These are phyloP conservation scores for Corymbia maculata DNA, from an alignment of 345 rosid species.

Conservation along the genomic window DNA sequence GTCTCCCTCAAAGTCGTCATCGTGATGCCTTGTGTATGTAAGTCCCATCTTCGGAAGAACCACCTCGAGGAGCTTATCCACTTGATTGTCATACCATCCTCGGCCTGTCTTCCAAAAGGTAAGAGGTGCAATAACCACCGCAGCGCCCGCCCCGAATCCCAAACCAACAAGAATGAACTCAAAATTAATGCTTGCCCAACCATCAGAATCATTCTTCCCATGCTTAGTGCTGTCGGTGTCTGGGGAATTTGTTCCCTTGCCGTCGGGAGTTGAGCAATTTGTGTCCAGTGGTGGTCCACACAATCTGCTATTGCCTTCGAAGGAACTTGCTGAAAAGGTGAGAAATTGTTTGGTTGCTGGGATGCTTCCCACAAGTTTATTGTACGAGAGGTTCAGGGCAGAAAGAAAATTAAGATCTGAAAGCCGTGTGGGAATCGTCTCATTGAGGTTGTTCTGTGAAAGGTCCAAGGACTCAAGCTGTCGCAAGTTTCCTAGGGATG, in stretches of 20 bases:
- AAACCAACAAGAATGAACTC: conserved; percentile 28
- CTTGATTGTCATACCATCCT: conserved; percentile 9
- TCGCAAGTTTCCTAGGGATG: not conserved
- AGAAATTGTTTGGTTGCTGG: conserved; percentile 8
- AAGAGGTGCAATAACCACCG: conserved; percentile 20
- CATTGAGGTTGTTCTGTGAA: conserved; percentile 5
- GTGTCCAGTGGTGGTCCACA: conserved; percentile 8
- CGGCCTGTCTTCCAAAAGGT: conserved; percentile 18
- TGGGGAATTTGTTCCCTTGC: fast-evolving
- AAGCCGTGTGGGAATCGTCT: conserved; percentile 12
- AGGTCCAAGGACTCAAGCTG: conserved; percentile 17
- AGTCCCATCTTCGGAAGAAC: conserved; percentile 39
- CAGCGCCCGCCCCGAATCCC: conserved; percentile 53
- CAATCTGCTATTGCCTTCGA: conserved; percentile 6
- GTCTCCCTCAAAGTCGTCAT: conserved; percentile 18
- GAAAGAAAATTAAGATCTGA: conserved; percentile 15
- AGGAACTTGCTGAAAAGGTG: conserved; percentile 11
- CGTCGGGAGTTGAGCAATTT: not conserved
- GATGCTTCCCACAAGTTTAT: conserved; percentile 11
- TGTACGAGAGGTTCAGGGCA: conserved; percentile 21
- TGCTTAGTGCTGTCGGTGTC: fast-evolving
- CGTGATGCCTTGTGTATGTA: conserved; percentile 14
- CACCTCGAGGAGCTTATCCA: conserved; percentile 25
- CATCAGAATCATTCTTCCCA: not conserved
- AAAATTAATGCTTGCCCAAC: conserved; percentile 10